phyloP scores from a whole-genome alignment of 768 basidiomycete genomes.

The Lentinula guzmanii region DNA sequence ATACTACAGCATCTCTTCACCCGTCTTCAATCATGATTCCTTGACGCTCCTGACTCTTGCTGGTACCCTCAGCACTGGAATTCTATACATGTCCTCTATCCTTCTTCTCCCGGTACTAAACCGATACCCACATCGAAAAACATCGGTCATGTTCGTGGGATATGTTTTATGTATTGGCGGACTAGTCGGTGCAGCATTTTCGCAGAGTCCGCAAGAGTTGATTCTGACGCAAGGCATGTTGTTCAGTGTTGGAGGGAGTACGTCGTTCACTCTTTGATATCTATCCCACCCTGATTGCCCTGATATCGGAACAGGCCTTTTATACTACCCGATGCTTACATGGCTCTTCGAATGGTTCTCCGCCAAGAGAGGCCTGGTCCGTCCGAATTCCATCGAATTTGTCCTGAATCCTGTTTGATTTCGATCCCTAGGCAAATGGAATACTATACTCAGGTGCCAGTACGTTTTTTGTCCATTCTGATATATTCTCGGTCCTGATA shows the following conservation, averaged over 20 bases:
- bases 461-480: neutral
- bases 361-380: conserved; percentile 11
- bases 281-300: neutral
- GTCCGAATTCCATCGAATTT: neutral
- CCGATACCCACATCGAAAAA: conserved; percentile 16
- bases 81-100: conserved; percentile 18
- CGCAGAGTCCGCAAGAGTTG: conserved; percentile 12
- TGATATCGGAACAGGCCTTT: conserved; percentile 4
- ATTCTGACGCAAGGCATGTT: conserved; percentile 18
- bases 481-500: neutral
- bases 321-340: conserved; percentile 11
- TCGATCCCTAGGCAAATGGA: conserved; percentile 8
- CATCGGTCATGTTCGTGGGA: conserved; percentile 16
- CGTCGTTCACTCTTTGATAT: neutral
- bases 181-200: conserved; percentile 21
- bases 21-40: conserved; percentile 12
- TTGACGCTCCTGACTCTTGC: conserved; percentile 16
- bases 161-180: conserved; percentile 16
- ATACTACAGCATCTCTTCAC: conserved; percentile 15
- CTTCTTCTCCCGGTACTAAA: conserved; percentile 16
- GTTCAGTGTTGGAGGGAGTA: conserved; percentile 21
- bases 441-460: conserved; percentile 13
- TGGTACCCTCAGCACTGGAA: conserved; percentile 16
- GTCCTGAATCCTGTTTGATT: neutral
- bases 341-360: conserved; percentile 14